A percentile compares a stretch with the other conserved stretches of the same genome.
Conservation (phyloP, 2,329 filamentous ascomycete genomes). For the Fusarium luffae region DNA sequence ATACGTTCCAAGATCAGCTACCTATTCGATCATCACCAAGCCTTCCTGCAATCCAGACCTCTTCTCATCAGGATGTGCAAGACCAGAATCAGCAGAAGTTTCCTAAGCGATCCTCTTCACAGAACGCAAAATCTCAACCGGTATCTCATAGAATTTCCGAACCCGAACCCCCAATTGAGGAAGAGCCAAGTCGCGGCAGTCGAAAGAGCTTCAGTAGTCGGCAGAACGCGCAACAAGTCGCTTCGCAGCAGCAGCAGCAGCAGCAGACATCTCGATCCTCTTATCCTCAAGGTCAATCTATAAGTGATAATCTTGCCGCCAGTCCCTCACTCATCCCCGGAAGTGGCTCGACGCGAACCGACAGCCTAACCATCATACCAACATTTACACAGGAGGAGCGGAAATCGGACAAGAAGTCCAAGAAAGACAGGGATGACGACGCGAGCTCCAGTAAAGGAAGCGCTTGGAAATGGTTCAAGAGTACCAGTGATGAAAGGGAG, state of each 20-base stretch:
- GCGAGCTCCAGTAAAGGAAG: conserved; percentile 68
- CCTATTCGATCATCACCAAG: conserved; percentile 51
- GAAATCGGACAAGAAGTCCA: conserved; percentile 78
- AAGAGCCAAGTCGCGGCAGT: conserved; percentile 59
- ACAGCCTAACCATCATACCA: conserved; percentile 83
- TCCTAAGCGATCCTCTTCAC: conserved; percentile 67
- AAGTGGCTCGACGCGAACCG: conserved; percentile 74
- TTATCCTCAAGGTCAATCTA: conserved; percentile 43
- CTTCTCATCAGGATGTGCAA: conserved; percentile 57
- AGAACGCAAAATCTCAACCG: conserved; percentile 58
- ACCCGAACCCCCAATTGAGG: conserved; percentile 47
- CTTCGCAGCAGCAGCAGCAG: conserved; percentile 31
- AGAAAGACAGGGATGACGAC: conserved; percentile 76
- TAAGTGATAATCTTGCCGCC: conserved; percentile 47
- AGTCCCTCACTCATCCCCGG: conserved; percentile 75
- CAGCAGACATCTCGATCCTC: conserved; percentile 45
- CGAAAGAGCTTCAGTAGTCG: conserved; percentile 35
- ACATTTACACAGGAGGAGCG: conserved; percentile 76
- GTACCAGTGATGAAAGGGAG: conserved; percentile 78
- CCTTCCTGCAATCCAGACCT: conserved; percentile 71
- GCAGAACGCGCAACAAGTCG: conserved; percentile 32
- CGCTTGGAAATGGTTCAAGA: conserved; percentile 78
- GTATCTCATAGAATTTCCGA: conserved; percentile 49
- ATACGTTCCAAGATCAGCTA: conserved; percentile 48
- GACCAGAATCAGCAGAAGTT: conserved; percentile 51